Percentiles rank a stretch among this genome's conserved stretches.
Conservation (phyloP, 495 filamentous ascomycete genomes). For the Cercophora sp. region DNA sequence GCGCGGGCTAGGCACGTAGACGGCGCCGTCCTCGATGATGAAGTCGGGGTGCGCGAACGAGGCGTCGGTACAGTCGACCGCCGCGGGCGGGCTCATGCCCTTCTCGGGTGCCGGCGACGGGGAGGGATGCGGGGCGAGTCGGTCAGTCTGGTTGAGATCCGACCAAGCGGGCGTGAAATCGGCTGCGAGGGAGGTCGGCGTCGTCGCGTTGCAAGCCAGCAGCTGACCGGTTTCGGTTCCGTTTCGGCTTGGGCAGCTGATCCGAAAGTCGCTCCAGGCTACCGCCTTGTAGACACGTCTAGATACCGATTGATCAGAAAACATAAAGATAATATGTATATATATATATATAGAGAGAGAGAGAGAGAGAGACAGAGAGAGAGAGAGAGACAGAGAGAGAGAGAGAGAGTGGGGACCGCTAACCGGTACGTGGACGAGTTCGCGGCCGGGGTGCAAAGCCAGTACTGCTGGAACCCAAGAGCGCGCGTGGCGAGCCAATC, state of each 20-base stretch:
- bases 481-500: not conserved
- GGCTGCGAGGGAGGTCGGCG: not conserved
- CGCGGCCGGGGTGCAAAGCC: not conserved
- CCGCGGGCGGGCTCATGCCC: not conserved
- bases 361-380: no score
- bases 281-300: not conserved
- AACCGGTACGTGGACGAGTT: constrained; percentile 1
- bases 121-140: not conserved
- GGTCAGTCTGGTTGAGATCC: not conserved
- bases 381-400: no score
- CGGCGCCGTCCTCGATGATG: not conserved
- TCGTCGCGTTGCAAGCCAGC: not conserved
- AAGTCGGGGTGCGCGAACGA: not conserved
- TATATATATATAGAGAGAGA: no score
- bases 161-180: not conserved
- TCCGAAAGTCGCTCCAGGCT: not conserved
- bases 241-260: not conserved
- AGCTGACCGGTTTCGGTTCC: not conserved
- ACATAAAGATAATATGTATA: no score
- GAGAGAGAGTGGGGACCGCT: no score
- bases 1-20: not conserved
- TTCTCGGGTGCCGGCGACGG: not conserved
- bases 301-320: no score
- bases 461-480: not conserved
- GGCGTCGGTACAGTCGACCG: not conserved